Evolutionary conservation across 495 filamentous ascomycete genomes (phyloP).

Genomic region (Penicillium coffeae): DNA sequence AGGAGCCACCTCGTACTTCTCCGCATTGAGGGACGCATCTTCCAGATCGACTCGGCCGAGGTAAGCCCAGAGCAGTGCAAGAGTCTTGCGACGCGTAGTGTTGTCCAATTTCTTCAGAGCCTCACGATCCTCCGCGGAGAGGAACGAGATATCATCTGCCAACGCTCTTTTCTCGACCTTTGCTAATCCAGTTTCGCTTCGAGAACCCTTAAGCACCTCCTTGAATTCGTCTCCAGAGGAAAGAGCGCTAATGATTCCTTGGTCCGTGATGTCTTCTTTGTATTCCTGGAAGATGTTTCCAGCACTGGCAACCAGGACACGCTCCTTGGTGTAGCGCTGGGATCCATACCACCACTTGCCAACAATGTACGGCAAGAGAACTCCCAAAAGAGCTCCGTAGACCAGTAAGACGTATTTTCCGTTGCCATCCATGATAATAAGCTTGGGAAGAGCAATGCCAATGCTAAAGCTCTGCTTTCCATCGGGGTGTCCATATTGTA

Average conservation of each 20-base stretch:
- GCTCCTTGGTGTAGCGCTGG: conserved; percentile 84
- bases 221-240: conserved; percentile 82
- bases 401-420: conserved; percentile 92
- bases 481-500: conserved; percentile 93
- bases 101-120: conserved; percentile 69
- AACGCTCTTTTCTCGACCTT: conserved; percentile 78
- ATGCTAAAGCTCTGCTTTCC: conserved; percentile 98
- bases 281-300: conserved; percentile 92
- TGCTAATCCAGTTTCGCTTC: conserved; percentile 67
- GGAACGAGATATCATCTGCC: conserved; percentile 50
- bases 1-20: conserved; percentile 76
- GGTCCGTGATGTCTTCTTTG: conserved; percentile 73
- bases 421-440: conserved; percentile 87
- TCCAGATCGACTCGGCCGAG: conserved; percentile 78
- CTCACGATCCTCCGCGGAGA: conserved; percentile 52
- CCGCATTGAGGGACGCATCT: conserved; percentile 66
- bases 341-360: conserved; percentile 99
- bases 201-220: conserved; percentile 65
- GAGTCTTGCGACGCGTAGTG: conserved; percentile 73
- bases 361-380: conserved; percentile 87
- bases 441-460: conserved; percentile 90
- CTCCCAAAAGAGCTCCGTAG: conserved; percentile 81
- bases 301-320: conserved; percentile 83
- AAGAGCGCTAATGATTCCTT: conserved; percentile 72
- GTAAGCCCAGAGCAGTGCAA: conserved; percentile 92